Evolutionary conservation across 176 grass and related monocot genomes (phyloP).

Genomic region (Olyra latifolia): DNA sequence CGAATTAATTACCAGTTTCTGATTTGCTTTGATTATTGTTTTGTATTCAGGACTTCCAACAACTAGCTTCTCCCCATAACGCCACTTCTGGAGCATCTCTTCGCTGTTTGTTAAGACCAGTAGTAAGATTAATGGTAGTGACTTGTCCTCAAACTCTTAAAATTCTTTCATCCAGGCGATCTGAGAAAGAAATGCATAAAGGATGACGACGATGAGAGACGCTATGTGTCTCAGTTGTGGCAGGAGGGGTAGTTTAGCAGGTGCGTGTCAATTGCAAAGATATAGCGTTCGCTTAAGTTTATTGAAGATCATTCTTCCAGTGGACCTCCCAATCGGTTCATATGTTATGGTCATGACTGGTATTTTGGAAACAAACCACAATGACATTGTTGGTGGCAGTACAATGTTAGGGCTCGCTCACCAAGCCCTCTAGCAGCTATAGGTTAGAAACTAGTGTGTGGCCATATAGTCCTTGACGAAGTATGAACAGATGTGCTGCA

Average conservation of each 20-base stretch:
- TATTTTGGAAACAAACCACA: no score
- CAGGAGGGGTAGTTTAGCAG: background rate
- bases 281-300: background rate
- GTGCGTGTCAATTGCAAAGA: background rate
- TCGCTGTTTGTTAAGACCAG: background rate
- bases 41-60: slow-evolving; percentile 23
- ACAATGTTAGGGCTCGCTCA: background rate
- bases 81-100: background rate
- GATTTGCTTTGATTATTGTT: background rate
- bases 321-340: background rate
- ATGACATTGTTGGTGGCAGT: no score
- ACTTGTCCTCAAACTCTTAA: background rate
- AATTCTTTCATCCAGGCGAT: background rate
- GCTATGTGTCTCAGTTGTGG: background rate
- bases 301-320: background rate
- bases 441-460: background rate
- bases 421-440: background rate
- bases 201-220: background rate
- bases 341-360: background rate
- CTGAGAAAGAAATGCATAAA: background rate
- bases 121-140: background rate
- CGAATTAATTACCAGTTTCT: background rate
- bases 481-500: background rate
- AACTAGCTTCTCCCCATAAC: background rate
- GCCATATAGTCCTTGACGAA: background rate